Conservation (phyloP, 164 flowering plant species). For the Malania oleifera region DNA sequence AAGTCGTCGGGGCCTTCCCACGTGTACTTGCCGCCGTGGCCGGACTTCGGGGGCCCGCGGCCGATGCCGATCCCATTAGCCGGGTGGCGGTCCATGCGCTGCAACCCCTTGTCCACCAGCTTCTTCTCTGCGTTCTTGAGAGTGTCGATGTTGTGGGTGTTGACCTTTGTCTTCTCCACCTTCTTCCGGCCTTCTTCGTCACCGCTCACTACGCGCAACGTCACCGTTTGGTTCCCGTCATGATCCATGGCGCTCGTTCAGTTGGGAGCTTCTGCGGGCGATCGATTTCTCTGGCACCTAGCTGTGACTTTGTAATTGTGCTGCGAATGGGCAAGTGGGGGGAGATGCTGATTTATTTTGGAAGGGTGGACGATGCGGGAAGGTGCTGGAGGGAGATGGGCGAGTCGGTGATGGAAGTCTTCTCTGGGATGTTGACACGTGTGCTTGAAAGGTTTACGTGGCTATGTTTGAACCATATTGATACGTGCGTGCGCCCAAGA, state of each 20-base stretch:
- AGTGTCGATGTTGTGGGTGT: constrained; percentile 40
- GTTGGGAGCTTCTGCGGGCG: not conserved
- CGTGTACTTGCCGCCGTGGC: constrained; percentile 88
- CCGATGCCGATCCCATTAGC: constrained; percentile 30
- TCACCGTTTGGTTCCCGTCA: constrained; percentile 26
- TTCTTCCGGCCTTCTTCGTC: constrained; percentile 55
- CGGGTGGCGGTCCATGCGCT: constrained; percentile 70
- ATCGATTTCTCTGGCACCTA: too few relatives aligned
- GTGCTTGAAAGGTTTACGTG: too few relatives aligned
- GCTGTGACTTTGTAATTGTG: too few relatives aligned
- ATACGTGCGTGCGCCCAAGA: too few relatives aligned
- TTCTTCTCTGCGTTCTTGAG: constrained; percentile 61
- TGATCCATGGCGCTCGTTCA: constrained; percentile 24
- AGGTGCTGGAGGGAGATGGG: constrained; percentile 14
- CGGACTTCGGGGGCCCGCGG: constrained; percentile 49
- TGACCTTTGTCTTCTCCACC: constrained; percentile 41
- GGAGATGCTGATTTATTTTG: too few relatives aligned
- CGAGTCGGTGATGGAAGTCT: constrained; percentile 8
- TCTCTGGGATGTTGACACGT: not conserved
- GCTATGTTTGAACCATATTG: too few relatives aligned
- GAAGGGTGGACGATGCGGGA: not conserved
- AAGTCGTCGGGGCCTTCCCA: constrained; percentile 68
- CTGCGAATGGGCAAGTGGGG: too few relatives aligned
- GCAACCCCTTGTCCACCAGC: constrained; percentile 60
- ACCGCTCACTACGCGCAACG: constrained; percentile 29